Base-by-base conservation (phyloP, 2,329 filamentous ascomycete genomes). In the Microdochium nivale region DNA sequence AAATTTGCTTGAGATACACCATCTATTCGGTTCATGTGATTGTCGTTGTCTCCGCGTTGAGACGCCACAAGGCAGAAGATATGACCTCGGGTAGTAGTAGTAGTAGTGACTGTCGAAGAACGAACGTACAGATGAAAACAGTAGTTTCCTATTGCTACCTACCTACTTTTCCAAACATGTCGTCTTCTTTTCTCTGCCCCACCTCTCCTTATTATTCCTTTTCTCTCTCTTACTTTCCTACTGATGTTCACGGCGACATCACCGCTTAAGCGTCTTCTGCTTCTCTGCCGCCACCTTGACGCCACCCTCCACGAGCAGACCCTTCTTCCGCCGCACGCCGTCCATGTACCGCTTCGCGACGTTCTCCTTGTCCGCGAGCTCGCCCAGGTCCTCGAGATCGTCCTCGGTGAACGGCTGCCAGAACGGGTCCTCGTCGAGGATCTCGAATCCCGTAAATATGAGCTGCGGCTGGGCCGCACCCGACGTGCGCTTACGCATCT, bases 341-440 rank as follows among this genome's bases (percentile, higher is more conserved):
- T 99, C 94, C 80, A 99, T 91, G 74, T 97, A 97, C 65, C 88
- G 75, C 80, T 95, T 96, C 24, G 94, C 94, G 49, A 97, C 88
- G 70, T 96, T 97, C 76, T 97, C 94, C 64, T 82, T 81, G 71
- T 99, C 94, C 3, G 89, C 94, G 65, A 92, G 74, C 75, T 97
- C 92, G 25, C 94, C 94, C 54, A 99, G 72, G 74, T 99, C 94
- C 76, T 99, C 94, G 49, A 99, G 71, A 64, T 99, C 90, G 66
- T 97, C 94, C 65, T 97, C 94, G 0, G 92, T 97, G 58, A 90
- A 90, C 1, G 94, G 94, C 47, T 95, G 90, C 94, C 94, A 99
- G 73, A 95, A 95, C 0, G 94, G 94, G 73, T 99, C 94, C 70
- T 96, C 87, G 66, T 97, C 90, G 2, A 97, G 76, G 59, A 95